Evolutionary conservation across 306 rosid species (phyloP).

Genomic region (Dryas octopetala): DNA sequence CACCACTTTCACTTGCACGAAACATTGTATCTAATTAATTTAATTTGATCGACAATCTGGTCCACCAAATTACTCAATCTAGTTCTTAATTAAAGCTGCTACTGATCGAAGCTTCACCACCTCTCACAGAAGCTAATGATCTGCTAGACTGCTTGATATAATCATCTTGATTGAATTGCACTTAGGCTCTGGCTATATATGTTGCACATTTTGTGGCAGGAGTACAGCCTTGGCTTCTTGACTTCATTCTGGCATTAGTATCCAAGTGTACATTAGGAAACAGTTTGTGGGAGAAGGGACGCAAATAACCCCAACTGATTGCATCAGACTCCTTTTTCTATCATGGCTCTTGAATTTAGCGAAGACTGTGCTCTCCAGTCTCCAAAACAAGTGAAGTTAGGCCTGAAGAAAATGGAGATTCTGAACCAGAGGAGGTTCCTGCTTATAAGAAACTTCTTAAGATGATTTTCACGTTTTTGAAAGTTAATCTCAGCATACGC

Average conservation of each 20-base stretch:
- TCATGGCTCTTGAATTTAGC: constrained; percentile 61
- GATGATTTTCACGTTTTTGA: constrained; percentile 44
- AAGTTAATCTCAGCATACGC: constrained; percentile 46
- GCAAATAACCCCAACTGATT: constrained; percentile 32
- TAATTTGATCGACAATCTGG: no score
- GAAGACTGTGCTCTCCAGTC: constrained; percentile 40
- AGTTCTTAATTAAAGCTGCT: constrained; percentile 35
- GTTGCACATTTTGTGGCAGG: constrained; percentile 64
- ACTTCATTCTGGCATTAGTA: constrained; percentile 73
- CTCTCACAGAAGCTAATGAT: constrained; percentile 37
- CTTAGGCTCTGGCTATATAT: constrained; percentile 46
- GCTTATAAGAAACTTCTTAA: constrained; percentile 54
- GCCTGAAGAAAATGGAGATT: constrained; percentile 34
- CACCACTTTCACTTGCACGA: constrained; percentile 27
- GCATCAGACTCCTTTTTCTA: constrained; percentile 50
- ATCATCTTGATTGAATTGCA: constrained; percentile 52
- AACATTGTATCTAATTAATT: no score
- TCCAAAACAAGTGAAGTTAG: constrained; percentile 29
- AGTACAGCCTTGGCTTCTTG: constrained; percentile 84
- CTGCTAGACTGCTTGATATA: constrained; percentile 74
- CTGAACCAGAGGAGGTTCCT: constrained; percentile 36
- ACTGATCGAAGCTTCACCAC: constrained; percentile 38
- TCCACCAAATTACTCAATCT: constrained; percentile 52
- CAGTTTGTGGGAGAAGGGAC: constrained; percentile 32
- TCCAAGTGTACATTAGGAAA: constrained; percentile 37